Base-by-base conservation (phyloP, 169 alveolate genomes). In the Eimeria acervulina region DNA sequence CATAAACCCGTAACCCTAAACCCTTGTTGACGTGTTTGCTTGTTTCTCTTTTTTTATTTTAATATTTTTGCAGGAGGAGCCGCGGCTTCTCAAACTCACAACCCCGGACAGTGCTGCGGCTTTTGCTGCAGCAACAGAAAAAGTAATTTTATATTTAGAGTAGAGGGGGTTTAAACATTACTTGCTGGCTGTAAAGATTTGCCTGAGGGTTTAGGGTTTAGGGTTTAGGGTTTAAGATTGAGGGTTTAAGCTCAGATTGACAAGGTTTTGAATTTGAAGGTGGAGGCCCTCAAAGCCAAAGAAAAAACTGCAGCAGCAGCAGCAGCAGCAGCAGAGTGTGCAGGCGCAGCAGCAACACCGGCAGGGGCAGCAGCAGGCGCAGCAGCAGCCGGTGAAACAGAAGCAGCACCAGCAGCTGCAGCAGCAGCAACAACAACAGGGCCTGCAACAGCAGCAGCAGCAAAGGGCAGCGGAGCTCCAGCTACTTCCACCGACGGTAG, bases 151-250 rank as follows among this genome's bases (percentile, higher is more conserved):
- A 70, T 13, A 7, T 10, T 2, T 2, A 7, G 5, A 55, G 15
- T 13, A 7, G 15, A 7, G n/a, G 15, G 40, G n/a, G 74, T 61
- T 61, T n/a, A 55, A 55, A 47, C 55, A 47, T 7, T 7, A 47
- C 12, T 47, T n/a, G n/a, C n/a, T n/a, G n/a, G n/a, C n/a, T n/a
- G 55, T 47, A 12, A 7, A 12, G 19, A 47, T 47, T 47, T 63
- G 74, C n/a, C 36, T 21, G 80, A 68, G 80, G 80, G 80, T 68
- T 66, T 93, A 28, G 93, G 84, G 63, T 38, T 38, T 42, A 55
- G 84, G 36, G 51, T 83, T 33, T 76, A 44, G 61, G 84, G 80
- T 70, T 78, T 74, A 93, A 80, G 59, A 28, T 33, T n/a, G 38
- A n/a, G 42, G 40, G 36, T 93, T 74, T 63, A 52, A 44, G 2